A percentile compares a stretch with the other conserved stretches of the same genome.
Evolutionary conservation across 2,329 filamentous ascomycete species (phyloP).

Genomic region (Pseudopyricularia javanii): DNA sequence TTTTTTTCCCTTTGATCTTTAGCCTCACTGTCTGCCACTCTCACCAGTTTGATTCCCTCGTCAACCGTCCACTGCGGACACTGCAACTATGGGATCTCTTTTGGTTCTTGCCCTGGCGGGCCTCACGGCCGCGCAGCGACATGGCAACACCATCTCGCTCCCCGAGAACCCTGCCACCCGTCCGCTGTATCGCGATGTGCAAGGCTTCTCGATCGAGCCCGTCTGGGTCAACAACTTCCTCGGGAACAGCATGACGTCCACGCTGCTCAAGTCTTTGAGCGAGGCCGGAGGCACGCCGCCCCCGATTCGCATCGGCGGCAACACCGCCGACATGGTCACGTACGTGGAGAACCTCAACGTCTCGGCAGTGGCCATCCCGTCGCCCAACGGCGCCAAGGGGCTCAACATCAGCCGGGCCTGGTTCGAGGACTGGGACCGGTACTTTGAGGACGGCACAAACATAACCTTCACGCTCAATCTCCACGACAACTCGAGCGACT

Average conservation of each 20-base stretch:
- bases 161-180: not conserved
- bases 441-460: slow-evolving; percentile 1
- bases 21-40: too few relatives aligned
- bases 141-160: slow-evolving; percentile 2
- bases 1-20: too few relatives aligned
- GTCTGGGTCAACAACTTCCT: slow-evolving; percentile 3
- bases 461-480: slow-evolving; percentile 10
- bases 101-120: not conserved
- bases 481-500: slow-evolving; percentile 4
- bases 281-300: not conserved
- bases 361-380: slow-evolving; percentile 11
- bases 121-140: not conserved
- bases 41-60: too few relatives aligned
- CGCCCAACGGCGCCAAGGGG: slow-evolving; percentile 5
- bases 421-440: slow-evolving; percentile 2
- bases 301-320: slow-evolving; percentile 4
- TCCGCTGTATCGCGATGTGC: not conserved
- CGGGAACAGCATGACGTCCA: not conserved
- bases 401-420: slow-evolving; percentile 9
- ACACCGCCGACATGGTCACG: slow-evolving; percentile 1
- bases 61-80: too few relatives aligned
- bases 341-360: not conserved
- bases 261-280: not conserved
- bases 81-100: too few relatives aligned
- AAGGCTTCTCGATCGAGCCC: slow-evolving; percentile 2